Evolutionary conservation across 2,329 filamentous ascomycete genomes (phyloP).

Genomic region (Xylaria sp.): DNA sequence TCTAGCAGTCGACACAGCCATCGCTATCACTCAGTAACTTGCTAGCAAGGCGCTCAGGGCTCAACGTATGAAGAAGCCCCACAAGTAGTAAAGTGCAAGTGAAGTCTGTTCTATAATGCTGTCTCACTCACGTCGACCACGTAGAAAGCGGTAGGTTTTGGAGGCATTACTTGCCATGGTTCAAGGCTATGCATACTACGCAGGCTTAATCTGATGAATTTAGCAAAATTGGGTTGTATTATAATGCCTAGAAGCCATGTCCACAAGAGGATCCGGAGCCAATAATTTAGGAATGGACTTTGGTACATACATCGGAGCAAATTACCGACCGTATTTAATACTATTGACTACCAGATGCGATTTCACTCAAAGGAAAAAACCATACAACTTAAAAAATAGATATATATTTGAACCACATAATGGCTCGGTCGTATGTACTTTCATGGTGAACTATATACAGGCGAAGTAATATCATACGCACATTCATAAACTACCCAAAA

Average conservation of each 20-base stretch:
- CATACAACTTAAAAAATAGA: background rate
- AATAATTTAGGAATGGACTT: too few species aligned
- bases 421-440: constrained; percentile 15
- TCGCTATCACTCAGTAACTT: background rate
- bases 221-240: too few species aligned
- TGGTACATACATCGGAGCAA: too few species aligned
- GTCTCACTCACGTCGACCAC: too few species aligned
- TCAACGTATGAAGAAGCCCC: background rate
- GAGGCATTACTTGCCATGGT: background rate
- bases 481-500: background rate
- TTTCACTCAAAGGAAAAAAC: background rate
- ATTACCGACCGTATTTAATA: too few species aligned
- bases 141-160: background rate
- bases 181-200: too few species aligned
- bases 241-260: too few species aligned
- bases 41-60: background rate
- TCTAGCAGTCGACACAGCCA: background rate
- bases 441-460: constrained; percentile 30
- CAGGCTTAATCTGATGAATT: too few species aligned
- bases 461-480: constrained; percentile 9
- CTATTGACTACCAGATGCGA: too few species aligned
- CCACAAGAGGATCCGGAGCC: too few species aligned
- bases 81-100: background rate
- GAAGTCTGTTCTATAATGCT: too few species aligned
- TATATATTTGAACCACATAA: background rate